Base-by-base conservation (phyloP, 2,329 filamentous ascomycete genomes). In the Colletotrichum sp. region DNA sequence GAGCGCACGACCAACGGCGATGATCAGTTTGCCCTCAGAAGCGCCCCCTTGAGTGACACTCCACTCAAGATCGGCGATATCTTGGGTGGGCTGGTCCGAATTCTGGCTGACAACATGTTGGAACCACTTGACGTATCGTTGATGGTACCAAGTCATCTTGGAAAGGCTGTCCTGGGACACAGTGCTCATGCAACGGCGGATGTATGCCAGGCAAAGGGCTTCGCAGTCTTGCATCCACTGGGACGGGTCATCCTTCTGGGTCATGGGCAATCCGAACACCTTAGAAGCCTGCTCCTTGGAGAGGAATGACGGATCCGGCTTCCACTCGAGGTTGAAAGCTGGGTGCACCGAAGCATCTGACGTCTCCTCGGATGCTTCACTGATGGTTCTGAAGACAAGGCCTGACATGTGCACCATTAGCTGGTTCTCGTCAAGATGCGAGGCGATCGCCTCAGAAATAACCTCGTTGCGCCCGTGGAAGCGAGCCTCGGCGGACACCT, bases 1-100 rank as follows among this genome's bases (percentile, higher is more conserved):
- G 63, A 83, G 76, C 19, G 72, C 77, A 16, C 71, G 72, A 29
- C 79, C 79, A 25, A 80, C 79, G 9, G 79, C 79, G 8, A 76
- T 77, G 27, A 80, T 77, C 5, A 80, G 70, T 12, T 71, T 80
- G 2, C 79, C 79, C 52, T 80, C 79, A 5, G 77, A 62, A 2
- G 77, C 77, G 8, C 67, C 76, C n/a, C 68, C 67, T 3, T 59
- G 34, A 2, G 36, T 22, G 19, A 79, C 78, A 7, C 39, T 73
- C 13, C 36, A 44, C 19, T 79, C 78, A 3, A 79, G 71, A 3
- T 75, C 61, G 8, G 39, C 57, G 6, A 79, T 63, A 6, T 49
- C 44, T 3, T 61, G 62, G 30, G 12, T 29, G 19, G 65, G 61
- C 9, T n/a, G 8, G 15, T 68, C 36, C 15, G 64, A 22, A 9